Conservation (phyloP, 1,284 basidiomycete species). For the Apiotrichum gracile region DNA sequence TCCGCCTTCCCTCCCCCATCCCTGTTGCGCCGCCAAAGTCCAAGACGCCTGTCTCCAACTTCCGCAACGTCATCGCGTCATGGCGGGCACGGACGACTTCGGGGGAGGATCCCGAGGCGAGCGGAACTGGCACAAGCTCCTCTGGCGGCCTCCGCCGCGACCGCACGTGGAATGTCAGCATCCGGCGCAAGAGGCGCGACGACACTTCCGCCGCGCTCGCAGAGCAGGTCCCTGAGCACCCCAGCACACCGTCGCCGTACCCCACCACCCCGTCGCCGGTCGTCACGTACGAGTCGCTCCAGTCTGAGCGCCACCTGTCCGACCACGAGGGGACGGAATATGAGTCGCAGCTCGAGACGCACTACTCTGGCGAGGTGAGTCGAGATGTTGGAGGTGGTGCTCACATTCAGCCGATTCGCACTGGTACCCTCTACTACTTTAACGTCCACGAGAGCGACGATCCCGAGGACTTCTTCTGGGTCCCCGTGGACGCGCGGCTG, state of each 20-base stretch:
- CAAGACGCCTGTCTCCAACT: conserved; percentile 46
- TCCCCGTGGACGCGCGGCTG: conserved; percentile 72
- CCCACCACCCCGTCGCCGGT: not conserved
- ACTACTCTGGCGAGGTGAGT: conserved; percentile 52
- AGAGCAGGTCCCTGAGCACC: conserved; percentile 2
- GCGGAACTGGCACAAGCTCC: conserved; percentile 54
- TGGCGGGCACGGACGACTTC: conserved; percentile 50
- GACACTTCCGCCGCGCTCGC: conserved; percentile 20
- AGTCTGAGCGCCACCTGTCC: not conserved
- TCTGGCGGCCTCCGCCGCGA: not conserved
- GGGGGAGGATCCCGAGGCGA: conserved; percentile 6
- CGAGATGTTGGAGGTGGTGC: not conserved
- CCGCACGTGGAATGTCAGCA: conserved; percentile 56
- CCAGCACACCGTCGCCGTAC: not conserved
- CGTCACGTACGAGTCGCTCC: not conserved
- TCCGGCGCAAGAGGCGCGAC: conserved; percentile 57
- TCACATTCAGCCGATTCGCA: conserved; percentile 61
- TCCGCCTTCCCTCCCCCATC: conserved; percentile 7
- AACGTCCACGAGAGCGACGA: conserved; percentile 63
- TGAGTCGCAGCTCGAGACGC: no score
- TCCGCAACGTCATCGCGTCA: conserved; percentile 68
- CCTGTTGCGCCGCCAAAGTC: conserved; percentile 20
- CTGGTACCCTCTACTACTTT: conserved; percentile 78
- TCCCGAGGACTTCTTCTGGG: conserved; percentile 69
- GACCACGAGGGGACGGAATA: no score